These are phyloP conservation scores for Xerocomus potaroensis DNA, from an alignment of 768 basidiomycete species.

Conservation along the genomic window DNA sequence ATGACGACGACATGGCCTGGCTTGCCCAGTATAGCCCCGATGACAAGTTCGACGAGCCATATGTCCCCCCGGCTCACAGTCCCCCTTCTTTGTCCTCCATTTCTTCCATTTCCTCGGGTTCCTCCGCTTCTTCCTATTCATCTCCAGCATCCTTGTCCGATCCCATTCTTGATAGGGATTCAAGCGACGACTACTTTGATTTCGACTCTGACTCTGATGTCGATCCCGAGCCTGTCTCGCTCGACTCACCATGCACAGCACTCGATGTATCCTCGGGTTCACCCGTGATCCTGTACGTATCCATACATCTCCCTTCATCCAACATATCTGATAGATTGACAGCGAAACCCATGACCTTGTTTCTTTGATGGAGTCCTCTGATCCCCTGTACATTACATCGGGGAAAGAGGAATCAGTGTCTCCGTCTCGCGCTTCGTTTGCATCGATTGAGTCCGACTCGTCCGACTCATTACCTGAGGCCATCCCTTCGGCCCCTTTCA, in stretches of 20 bases:
- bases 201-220: constrained; percentile 32
- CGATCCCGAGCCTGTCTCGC: constrained; percentile 21
- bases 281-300: constrained; percentile 26
- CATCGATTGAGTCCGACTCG: background rate
- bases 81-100: constrained; percentile 24
- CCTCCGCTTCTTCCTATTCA: constrained; percentile 22
- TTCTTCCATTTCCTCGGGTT: constrained; percentile 26
- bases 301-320: background rate
- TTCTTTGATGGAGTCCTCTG: background rate
- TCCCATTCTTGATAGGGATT: constrained; percentile 20
- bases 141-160: constrained; percentile 18
- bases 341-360: constrained; percentile 17
- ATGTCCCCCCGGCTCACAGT: constrained; percentile 13
- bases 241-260: constrained; percentile 11
- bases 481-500: background rate
- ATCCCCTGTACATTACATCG: constrained; percentile 14
- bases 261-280: constrained; percentile 6
- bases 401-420: constrained; percentile 1
- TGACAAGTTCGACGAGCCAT: constrained; percentile 28
- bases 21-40: constrained; percentile 33
- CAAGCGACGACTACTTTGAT: constrained; percentile 20
- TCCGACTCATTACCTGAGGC: background rate
- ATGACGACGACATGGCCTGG: constrained; percentile 34
- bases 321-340: constrained; percentile 11
- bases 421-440: constrained; percentile 1